Evolutionary conservation across 345 rosid species (phyloP), one percentile per base, ranked within the genome.

Genomic region (Salix caprea): DNA sequence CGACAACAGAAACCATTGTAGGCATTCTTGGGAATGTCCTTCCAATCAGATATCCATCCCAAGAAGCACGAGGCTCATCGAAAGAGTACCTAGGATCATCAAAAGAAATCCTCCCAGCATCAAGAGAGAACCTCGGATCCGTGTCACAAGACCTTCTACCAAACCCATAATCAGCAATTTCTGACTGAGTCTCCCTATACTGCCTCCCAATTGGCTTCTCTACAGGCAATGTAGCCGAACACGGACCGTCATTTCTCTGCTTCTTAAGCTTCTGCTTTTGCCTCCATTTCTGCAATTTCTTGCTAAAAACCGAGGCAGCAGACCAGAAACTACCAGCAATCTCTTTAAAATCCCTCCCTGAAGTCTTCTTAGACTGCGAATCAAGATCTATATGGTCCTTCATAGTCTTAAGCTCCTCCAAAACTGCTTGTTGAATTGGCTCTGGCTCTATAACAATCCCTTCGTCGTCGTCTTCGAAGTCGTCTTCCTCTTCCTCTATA

Each of bases 61-160:
- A 93, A 6, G 97, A 91, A 37, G 98, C 99, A n/a, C 98, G 88
- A 1, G 99, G 98, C 89, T 93, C 98, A 36, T 93, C 99, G 60
- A 96, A 90, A 1, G 98, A 91, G 87, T 86, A 90, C 64, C 99
- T 86, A 36, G 96, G 88, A 74, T 93, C 97, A 64, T 96, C 99
- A 12, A 90, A 87, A 18, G 98, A 93, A 39, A 90, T 85, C 86
- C 98, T 83, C 6, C 84, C 88, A 1, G 93, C 96, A 79, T 92
- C 97, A 7, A 93, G 87, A 0, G 99, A 96, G 86, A 96, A 96
- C 72, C 99, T 84, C 19, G 98, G 99, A 84, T 96, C 99, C 36
- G 98, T 96, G 71, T 96, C 99, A 64, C 99, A 96, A n/a, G 99
- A 96, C 67, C 99, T 86, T 77, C 99, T 82, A 28, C 99, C 99